These are phyloP conservation scores for Blastobotrys attinorum DNA, from an alignment of 805 yeast genomes.

Conservation along the genomic window DNA sequence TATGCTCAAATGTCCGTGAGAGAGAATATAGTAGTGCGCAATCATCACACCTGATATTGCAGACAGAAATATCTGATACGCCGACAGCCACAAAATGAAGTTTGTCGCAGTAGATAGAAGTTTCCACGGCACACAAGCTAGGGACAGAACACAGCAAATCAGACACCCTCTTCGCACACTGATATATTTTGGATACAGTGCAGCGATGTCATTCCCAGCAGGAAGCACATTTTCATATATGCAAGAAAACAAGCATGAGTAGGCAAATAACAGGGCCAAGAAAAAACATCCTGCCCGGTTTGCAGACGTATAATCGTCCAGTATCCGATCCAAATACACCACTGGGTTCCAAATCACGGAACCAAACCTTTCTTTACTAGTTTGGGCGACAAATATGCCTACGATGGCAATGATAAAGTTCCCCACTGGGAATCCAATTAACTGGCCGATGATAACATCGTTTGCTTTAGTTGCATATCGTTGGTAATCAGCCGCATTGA, in stretches of 20 bases:
- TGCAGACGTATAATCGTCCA: constrained; percentile 4
- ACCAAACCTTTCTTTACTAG: neutral
- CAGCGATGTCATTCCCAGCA: constrained; percentile 42
- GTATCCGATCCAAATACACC: constrained; percentile 7
- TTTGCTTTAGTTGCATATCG: constrained; percentile 9
- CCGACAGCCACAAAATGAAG: constrained; percentile 12
- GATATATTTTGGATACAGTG: constrained; percentile 39
- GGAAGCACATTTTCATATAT: constrained; percentile 39
- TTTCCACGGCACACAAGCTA: constrained; percentile 16
- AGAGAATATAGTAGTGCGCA: constrained; percentile 12
- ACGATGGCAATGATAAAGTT: constrained; percentile 8
- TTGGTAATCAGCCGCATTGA: constrained; percentile 12
- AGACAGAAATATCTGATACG: constrained; percentile 14
- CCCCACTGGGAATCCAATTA: constrained; percentile 11
- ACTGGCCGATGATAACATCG: constrained; percentile 10
- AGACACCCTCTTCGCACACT: constrained; percentile 35
- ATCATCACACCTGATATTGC: constrained; percentile 11
- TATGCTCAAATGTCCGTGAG: constrained; percentile 8
- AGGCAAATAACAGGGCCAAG: constrained; percentile 9
- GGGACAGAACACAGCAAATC: constrained; percentile 28
- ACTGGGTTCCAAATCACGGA: constrained; percentile 2
- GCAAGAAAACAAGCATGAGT: constrained; percentile 10
- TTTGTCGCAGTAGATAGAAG: constrained; percentile 9
- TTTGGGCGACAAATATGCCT: constrained; percentile 1
- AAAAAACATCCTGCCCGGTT: constrained; percentile 13